Conservation (phyloP, 176 grass and related monocot species). For the Oryza rufipogon region DNA sequence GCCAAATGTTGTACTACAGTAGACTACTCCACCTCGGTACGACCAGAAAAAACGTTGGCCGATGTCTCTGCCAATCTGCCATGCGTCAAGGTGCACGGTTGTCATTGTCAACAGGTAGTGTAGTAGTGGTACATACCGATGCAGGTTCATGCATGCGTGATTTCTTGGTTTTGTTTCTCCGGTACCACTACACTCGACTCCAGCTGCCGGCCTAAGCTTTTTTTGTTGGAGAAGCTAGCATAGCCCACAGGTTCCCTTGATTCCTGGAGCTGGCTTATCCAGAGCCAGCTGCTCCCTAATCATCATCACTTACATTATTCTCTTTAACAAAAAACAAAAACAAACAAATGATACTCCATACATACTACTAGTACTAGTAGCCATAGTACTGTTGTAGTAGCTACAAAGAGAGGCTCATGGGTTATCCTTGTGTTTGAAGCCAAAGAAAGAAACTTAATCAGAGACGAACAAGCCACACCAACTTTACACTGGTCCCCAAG, state of each 20-base stretch:
- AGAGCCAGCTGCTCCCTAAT: slow-evolving; percentile 20
- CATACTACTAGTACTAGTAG: not conserved
- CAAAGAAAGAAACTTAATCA: not conserved
- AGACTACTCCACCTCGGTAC: slow-evolving; percentile 1
- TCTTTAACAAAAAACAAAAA: not conserved
- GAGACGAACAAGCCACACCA: not conserved
- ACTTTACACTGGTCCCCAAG: not conserved
- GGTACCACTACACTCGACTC: not conserved
- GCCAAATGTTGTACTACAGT: not conserved
- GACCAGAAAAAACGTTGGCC: not conserved
- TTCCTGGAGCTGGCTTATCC: slow-evolving; percentile 21
- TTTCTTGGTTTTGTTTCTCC: not conserved
- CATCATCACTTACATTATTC: not conserved
- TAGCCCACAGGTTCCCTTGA: slow-evolving; percentile 11
- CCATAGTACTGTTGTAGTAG: not conserved
- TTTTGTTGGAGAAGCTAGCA: not conserved
- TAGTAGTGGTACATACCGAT: not conserved
- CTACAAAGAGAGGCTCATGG: slow-evolving; percentile 7
- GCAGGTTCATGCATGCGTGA: not conserved
- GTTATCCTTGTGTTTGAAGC: not conserved
- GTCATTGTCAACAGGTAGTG: too few species aligned
- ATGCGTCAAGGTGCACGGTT: too few species aligned
- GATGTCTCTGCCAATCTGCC: not conserved
- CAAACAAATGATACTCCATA: not conserved
- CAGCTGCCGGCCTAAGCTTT: not conserved